phyloP scores from a whole-genome alignment of 768 basidiomycete genomes.

The Austroboletus eburneus region DNA sequence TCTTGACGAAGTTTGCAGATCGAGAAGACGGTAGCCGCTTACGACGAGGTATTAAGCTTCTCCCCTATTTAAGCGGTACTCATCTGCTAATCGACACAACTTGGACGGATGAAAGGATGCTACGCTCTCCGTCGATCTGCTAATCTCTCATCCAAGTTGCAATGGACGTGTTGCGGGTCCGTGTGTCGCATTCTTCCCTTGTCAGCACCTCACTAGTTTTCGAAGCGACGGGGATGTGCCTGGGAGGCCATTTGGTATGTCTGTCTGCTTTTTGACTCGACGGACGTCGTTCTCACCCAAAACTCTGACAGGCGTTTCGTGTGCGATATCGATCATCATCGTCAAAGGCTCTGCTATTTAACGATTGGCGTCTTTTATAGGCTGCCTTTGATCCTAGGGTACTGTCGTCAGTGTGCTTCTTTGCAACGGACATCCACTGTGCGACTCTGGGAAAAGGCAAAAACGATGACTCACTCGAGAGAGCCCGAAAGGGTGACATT shows the following conservation, averaged over 20 bases:
- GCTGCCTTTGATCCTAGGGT: slow-evolving; percentile 87
- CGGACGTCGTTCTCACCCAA: background rate
- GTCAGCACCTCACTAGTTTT: slow-evolving; percentile 2
- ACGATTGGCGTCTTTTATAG: slow-evolving; percentile 33
- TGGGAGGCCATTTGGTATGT: slow-evolving; percentile 79
- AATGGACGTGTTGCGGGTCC: slow-evolving; percentile 86
- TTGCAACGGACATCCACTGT: slow-evolving; percentile 90
- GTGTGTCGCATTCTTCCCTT: slow-evolving; percentile 12
- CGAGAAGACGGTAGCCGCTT: slow-evolving; percentile 82
- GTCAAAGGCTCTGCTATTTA: slow-evolving; percentile 1
- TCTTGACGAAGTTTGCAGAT: slow-evolving; percentile 46
- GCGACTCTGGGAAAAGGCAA: slow-evolving; percentile 84
- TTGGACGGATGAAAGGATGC: slow-evolving; percentile 54
- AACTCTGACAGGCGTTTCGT: slow-evolving; percentile 50
- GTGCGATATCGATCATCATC: slow-evolving; percentile 26
- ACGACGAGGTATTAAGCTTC: slow-evolving; percentile 64
- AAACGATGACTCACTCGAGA: slow-evolving; percentile 74
- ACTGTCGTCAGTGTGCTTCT: slow-evolving; percentile 85
- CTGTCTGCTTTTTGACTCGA: background rate
- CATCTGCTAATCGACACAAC: slow-evolving; percentile 1
- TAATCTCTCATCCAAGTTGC: slow-evolving; percentile 72
- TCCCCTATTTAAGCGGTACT: background rate
- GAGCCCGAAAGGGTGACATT: slow-evolving; percentile 72
- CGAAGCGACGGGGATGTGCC: slow-evolving; percentile 84
- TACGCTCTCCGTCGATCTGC: slow-evolving; percentile 68